Base-by-base conservation (phyloP, 169 alveolate species). In the Plasmodium malariae region DNA sequence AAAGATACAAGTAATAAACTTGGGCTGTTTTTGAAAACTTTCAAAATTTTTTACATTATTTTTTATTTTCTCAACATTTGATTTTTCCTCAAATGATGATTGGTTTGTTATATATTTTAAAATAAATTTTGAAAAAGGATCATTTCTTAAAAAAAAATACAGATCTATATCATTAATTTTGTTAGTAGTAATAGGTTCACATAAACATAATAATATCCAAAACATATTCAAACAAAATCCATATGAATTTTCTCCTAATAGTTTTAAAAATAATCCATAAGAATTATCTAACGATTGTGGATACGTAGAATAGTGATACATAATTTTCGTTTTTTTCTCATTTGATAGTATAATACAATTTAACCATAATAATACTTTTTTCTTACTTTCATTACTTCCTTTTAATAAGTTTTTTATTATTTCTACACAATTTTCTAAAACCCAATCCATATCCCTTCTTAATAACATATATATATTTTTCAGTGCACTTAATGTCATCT, bases 1-100 rank as follows among this genome's bases (percentile, higher is more conserved):
- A 87, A 95, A 96, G 6, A 96, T 94, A 62, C 95, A 96, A 0
- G 97, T 92, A 28, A 95, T 92, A 86, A 95, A 95, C 65, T 95
- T 95, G 5, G 96, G 91, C 12, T 92, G 91, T 19, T 92, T 95
- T 51, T 80, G 45, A 54, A 86, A 90, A 55, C 63, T 28, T 68
- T 87, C 60, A 21, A 48, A 72, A 32, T 70, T 28, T 34, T 83
- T 28, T 17, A 88, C 80, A 70, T 54, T 67, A 17, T 74, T 88
- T 40, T 89, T 60, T 60, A 91, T 93, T 36, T 40, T 88, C 76
- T 87, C 93, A 14, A 55, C 74, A 65, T 87, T 63, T 0, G 83
- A 90, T 57, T 43, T 90, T 74, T 63, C 89, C 21, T 48, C 73
- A 67, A 65, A 40, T 2, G 72, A 87, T 26, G 74, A 71, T 36